phyloP scores from a whole-genome alignment of 2,329 filamentous ascomycete species.

The Paecilomyces sp. region DNA sequence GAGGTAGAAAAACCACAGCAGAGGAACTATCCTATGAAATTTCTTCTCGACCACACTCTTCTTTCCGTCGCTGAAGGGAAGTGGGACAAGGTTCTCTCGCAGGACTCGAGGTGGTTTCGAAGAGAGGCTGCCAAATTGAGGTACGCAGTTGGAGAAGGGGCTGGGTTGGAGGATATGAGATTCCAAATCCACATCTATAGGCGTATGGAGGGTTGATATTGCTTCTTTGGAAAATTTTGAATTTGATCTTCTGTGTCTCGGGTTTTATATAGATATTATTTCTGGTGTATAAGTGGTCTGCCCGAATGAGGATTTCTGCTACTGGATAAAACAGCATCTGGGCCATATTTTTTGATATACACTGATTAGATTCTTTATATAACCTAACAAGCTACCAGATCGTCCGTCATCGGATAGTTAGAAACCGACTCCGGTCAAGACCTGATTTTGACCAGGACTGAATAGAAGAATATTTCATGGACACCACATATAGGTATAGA shows the following conservation, averaged over 20 bases:
- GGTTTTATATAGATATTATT: not conserved
- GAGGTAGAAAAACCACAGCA: slow-evolving; percentile 33
- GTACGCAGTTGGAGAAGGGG: slow-evolving; percentile 83
- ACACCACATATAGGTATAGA: too few relatives aligned
- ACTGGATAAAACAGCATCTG: not conserved
- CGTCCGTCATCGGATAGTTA: too few relatives aligned
- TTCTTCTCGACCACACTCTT: slow-evolving; percentile 79
- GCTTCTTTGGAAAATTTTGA: not conserved
- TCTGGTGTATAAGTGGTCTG: too few relatives aligned
- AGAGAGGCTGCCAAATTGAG: slow-evolving; percentile 53
- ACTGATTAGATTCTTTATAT: too few relatives aligned
- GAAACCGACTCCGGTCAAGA: too few relatives aligned
- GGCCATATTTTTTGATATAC: too few relatives aligned
- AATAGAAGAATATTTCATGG: too few relatives aligned
- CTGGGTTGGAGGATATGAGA: slow-evolving; percentile 86
- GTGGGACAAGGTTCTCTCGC: slow-evolving; percentile 69
- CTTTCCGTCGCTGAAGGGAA: slow-evolving; percentile 41
- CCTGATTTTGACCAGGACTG: too few relatives aligned
- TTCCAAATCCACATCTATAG: slow-evolving; percentile 85
- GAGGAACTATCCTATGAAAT: slow-evolving; percentile 83
- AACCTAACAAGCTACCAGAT: too few relatives aligned
- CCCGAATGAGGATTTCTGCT: not conserved
- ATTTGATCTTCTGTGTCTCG: not conserved
- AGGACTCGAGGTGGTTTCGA: slow-evolving; percentile 82
- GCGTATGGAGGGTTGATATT: slow-evolving; percentile 17